These are phyloP conservation scores for Rhododendron simsii DNA, from an alignment of 148 eudicot genomes.

Conservation along the genomic window DNA sequence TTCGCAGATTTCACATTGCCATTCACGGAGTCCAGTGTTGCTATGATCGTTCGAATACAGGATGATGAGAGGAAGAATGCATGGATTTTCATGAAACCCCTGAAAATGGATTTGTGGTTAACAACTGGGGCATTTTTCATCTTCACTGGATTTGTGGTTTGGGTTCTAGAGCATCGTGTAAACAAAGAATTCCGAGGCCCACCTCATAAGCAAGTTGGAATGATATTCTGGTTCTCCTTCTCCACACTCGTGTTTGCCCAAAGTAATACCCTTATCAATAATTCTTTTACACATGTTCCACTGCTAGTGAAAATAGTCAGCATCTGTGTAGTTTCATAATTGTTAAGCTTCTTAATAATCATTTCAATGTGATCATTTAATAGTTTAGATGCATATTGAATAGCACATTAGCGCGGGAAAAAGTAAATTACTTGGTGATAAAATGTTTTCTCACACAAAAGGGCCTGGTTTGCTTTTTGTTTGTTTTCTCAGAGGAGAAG, in stretches of 20 bases:
- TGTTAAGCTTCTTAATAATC: too few species aligned
- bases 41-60: conserved; percentile 49
- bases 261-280: conserved; percentile 35
- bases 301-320: neutral
- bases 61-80: conserved; percentile 37
- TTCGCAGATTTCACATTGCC: conserved; percentile 63
- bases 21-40: conserved; percentile 58
- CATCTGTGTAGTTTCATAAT: neutral
- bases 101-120: conserved; percentile 58
- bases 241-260: conserved; percentile 71
- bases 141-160: conserved; percentile 59
- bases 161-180: conserved; percentile 71
- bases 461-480: neutral
- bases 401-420: too few species aligned
- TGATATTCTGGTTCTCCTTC: conserved; percentile 66
- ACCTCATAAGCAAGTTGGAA: conserved; percentile 48
- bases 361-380: too few species aligned
- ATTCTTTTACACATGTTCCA: neutral
- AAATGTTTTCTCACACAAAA: neutral
- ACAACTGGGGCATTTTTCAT: conserved; percentile 47
- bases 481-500: neutral
- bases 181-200: conserved; percentile 59
- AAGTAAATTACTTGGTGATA: too few species aligned
- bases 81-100: conserved; percentile 70
- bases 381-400: too few species aligned